These are phyloP conservation scores for Begonia masoniana DNA, from an alignment of 306 rosid species.

Conservation along the genomic window DNA sequence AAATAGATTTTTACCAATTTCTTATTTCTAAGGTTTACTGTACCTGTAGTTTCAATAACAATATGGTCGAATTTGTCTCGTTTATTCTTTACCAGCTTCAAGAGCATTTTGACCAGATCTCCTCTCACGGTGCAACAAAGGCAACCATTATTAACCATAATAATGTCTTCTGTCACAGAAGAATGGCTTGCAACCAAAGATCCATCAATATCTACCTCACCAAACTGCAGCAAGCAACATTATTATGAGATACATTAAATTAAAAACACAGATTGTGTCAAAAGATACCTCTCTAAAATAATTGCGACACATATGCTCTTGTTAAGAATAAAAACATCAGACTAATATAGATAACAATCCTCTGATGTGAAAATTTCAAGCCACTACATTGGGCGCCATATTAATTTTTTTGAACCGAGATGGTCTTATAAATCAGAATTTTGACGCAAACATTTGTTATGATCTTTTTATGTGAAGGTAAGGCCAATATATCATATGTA, in stretches of 20 bases:
- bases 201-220: constrained; percentile 95
- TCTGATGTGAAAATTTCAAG: no score
- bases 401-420: no score
- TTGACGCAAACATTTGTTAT: no score
- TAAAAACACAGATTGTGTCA: background rate
- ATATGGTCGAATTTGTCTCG: constrained; percentile 74
- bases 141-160: constrained; percentile 91
- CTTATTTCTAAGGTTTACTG: background rate
- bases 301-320: no score
- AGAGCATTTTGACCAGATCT: constrained; percentile 79
- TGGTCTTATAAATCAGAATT: no score
- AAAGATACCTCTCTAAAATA: no score
- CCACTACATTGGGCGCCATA: no score
- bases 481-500: no score
- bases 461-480: no score
- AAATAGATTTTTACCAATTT: no score
- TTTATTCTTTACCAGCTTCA: constrained; percentile 62
- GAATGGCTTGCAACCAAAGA: constrained; percentile 91
- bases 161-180: constrained; percentile 53
- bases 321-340: no score
- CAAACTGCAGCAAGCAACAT: constrained; percentile 49
- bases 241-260: background rate
- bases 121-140: constrained; percentile 89
- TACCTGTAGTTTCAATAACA: constrained; percentile 90
- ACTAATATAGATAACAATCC: no score